Percentiles rank a stretch among this genome's conserved stretches.
Evolutionary conservation across 2,329 filamentous ascomycete species (phyloP).

Genomic region (Pezicula carpinea): DNA sequence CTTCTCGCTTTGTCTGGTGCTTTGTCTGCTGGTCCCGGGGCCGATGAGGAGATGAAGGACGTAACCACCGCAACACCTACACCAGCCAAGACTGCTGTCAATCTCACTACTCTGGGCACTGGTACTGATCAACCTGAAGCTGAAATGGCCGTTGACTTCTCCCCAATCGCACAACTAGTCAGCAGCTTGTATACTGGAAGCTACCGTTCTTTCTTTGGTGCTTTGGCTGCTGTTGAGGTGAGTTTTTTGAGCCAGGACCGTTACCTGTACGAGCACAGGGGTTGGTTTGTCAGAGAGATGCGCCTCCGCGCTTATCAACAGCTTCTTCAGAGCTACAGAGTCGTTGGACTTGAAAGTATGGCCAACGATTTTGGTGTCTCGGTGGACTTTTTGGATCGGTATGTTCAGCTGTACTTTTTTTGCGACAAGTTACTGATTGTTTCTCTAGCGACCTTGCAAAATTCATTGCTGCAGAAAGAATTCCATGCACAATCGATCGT

Average conservation of each 20-base stretch:
- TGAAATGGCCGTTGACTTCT: slow-evolving; percentile 84
- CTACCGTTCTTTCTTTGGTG: slow-evolving; percentile 91
- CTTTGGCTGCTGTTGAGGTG: slow-evolving; percentile 85
- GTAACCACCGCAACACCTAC: slow-evolving; percentile 46
- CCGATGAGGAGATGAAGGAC: slow-evolving; percentile 73
- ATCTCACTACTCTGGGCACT: slow-evolving; percentile 74
- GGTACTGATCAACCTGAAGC: slow-evolving; percentile 67
- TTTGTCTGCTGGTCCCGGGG: slow-evolving; percentile 74
- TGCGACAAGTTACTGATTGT: slow-evolving; percentile 9
- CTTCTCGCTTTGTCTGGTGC: slow-evolving; percentile 76
- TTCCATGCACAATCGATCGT: slow-evolving; percentile 95
- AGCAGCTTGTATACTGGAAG: slow-evolving; percentile 89
- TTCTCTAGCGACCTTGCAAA: slow-evolving; percentile 77
- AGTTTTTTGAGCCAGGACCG: slow-evolving; percentile 91
- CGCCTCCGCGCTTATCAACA: slow-evolving; percentile 93
- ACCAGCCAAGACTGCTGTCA: slow-evolving; percentile 68
- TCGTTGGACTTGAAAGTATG: slow-evolving; percentile 97
- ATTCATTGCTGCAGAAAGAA: slow-evolving; percentile 91
- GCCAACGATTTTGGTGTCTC: slow-evolving; percentile 94
- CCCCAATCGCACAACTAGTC: slow-evolving; percentile 80
- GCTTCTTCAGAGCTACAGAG: slow-evolving; percentile 92
- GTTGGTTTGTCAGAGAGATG: slow-evolving; percentile 99
- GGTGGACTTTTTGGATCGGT: slow-evolving; percentile 94
- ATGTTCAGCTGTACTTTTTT: slow-evolving; percentile 32
- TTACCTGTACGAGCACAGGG: slow-evolving; percentile 91